Conservation (phyloP, 148 eudicot genomes). For the Spergularia bocconei region DNA sequence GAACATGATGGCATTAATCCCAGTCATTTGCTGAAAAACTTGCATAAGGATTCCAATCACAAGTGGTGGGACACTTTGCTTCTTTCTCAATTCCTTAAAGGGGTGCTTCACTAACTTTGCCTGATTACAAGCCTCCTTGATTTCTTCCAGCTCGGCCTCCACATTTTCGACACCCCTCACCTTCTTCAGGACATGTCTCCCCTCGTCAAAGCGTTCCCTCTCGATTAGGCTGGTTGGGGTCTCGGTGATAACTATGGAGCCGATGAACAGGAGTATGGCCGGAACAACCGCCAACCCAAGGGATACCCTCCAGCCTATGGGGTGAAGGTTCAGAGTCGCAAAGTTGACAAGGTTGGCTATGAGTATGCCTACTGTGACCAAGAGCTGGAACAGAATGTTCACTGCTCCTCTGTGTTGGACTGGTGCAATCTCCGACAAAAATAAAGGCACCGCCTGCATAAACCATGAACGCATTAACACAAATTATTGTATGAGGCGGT, state of each 20-base stretch:
- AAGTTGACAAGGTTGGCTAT: constrained; percentile 60
- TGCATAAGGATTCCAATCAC: constrained; percentile 36
- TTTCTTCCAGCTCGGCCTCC: constrained; percentile 36
- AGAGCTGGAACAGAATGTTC: constrained; percentile 69
- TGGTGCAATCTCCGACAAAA: constrained; percentile 65
- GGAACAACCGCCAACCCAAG: constrained; percentile 54
- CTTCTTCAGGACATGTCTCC: constrained; percentile 31
- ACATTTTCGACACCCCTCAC: constrained; percentile 46
- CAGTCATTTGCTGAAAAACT: constrained; percentile 59
- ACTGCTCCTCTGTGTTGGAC: constrained; percentile 60
- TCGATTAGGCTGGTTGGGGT: constrained; percentile 48
- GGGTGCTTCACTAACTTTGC: constrained; percentile 38
- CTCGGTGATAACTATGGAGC: constrained; percentile 48
- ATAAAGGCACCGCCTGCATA: constrained; percentile 55
- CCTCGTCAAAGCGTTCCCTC: constrained; percentile 30
- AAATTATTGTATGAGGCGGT: too few relatives aligned
- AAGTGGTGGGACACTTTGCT: constrained; percentile 37
- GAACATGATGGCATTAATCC: constrained; percentile 69
- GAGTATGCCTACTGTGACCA: constrained; percentile 60
- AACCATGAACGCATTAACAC: too few relatives aligned
- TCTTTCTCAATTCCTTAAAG: constrained; percentile 39
- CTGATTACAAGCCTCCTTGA: constrained; percentile 34
- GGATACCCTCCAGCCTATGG: constrained; percentile 60
- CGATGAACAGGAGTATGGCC: constrained; percentile 35
- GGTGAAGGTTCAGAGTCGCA: constrained; percentile 39